These are phyloP conservation scores for Zopfia rhizophila DNA, from an alignment of 2,329 filamentous ascomycete genomes.

Conservation along the genomic window DNA sequence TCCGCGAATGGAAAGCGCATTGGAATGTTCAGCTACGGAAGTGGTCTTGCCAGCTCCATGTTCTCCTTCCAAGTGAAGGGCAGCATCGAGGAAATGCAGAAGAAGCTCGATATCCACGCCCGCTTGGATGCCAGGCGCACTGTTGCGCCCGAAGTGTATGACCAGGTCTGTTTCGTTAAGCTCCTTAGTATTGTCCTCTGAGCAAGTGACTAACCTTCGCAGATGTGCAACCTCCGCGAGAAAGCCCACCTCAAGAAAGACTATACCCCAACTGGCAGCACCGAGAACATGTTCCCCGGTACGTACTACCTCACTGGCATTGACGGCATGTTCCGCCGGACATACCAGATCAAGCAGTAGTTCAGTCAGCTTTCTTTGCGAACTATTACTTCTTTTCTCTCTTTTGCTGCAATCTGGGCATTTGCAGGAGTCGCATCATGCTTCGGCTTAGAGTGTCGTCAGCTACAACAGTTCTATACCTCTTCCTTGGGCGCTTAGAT, in stretches of 20 bases:
- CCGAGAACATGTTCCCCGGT: constrained; percentile 57
- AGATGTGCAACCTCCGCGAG: constrained; percentile 65
- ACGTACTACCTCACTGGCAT: constrained; percentile 63
- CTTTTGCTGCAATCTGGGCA: constrained; percentile 45
- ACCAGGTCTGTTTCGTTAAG: constrained; percentile 50
- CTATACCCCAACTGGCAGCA: constrained; percentile 57
- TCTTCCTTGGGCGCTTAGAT: constrained; percentile 22
- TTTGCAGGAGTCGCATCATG: constrained; percentile 47
- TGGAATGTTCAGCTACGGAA: constrained; percentile 64
- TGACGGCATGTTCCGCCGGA: constrained; percentile 63
- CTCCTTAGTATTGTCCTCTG: constrained; percentile 21
- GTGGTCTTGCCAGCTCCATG: constrained; percentile 62
- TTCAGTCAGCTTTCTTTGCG: not conserved
- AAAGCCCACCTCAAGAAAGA: constrained; percentile 62
- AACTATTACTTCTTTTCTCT: constrained; percentile 33
- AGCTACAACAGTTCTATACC: constrained; percentile 31
- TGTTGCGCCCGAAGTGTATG: constrained; percentile 61
- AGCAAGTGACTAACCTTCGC: constrained; percentile 35
- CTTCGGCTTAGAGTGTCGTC: constrained; percentile 40
- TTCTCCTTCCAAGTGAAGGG: constrained; percentile 62
- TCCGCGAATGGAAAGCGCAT: constrained; percentile 62
- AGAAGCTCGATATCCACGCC: constrained; percentile 59
- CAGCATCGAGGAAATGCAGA: constrained; percentile 57
- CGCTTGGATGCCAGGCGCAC: constrained; percentile 57
- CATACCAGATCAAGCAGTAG: constrained; percentile 62